Evolutionary conservation across 2,329 filamentous ascomycete species (phyloP).

Genomic region (Cytospora piceae): DNA sequence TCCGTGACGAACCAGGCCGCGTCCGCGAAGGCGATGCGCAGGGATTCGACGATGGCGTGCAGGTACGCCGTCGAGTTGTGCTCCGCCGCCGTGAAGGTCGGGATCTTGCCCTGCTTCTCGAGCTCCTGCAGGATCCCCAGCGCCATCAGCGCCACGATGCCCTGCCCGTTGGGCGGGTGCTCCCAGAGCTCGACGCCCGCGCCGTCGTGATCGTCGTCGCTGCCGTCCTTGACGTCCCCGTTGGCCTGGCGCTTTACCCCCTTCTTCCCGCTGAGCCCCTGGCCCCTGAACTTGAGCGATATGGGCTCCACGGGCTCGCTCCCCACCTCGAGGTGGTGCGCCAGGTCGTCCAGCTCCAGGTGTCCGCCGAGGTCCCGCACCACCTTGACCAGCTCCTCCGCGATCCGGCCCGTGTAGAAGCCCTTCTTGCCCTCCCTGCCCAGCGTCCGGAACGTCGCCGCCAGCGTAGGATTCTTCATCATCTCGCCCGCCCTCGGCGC

Average conservation of each 20-base stretch:
- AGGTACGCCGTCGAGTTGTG: constrained; percentile 84
- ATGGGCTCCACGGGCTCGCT: constrained; percentile 86
- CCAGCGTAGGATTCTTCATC: constrained; percentile 82
- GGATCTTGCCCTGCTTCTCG: constrained; percentile 74
- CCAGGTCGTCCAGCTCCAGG: constrained; percentile 78
- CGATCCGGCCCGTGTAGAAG: constrained; percentile 87
- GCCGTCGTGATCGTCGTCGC: constrained; percentile 35
- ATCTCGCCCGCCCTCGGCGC: constrained; percentile 82
- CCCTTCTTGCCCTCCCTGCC: constrained; percentile 83
- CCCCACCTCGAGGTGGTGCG: constrained; percentile 68
- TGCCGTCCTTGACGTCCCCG: constrained; percentile 45
- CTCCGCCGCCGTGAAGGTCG: constrained; percentile 68
- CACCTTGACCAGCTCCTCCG: constrained; percentile 78
- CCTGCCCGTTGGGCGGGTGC: constrained; percentile 94
- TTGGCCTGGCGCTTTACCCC: constrained; percentile 35
- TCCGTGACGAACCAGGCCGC: constrained; percentile 90
- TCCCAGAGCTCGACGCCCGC: constrained; percentile 86
- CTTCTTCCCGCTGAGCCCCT: constrained; percentile 46
- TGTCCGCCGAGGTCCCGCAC: constrained; percentile 76
- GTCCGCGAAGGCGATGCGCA: constrained; percentile 89
- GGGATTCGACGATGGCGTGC: constrained; percentile 83
- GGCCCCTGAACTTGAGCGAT: constrained; percentile 75
- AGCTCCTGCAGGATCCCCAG: constrained; percentile 89
- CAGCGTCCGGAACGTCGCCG: constrained; percentile 77
- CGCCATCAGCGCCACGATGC: constrained; percentile 92